phyloP scores from a whole-genome alignment of 352 stramenopile genomes.

The Pseudoperonospora humuli region DNA sequence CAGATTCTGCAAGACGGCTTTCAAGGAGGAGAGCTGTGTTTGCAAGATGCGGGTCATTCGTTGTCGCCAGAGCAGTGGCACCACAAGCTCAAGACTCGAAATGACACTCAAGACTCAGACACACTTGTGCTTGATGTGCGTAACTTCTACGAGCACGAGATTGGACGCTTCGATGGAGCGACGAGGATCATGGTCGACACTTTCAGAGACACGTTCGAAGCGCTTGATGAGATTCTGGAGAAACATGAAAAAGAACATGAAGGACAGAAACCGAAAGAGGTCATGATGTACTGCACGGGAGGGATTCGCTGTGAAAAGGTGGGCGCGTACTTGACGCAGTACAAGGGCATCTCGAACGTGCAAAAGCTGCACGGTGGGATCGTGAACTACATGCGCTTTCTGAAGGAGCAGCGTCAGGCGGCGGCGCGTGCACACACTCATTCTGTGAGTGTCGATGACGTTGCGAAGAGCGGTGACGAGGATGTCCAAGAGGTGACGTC shows the following conservation, averaged over 20 bases:
- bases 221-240: slow-evolving; percentile 38
- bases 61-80: slow-evolving; percentile 30
- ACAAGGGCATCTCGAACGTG: slow-evolving; percentile 45
- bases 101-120: slow-evolving; percentile 15
- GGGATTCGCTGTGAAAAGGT: slow-evolving; percentile 63
- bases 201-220: slow-evolving; percentile 46
- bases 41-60: slow-evolving; percentile 18
- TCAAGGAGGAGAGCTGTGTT: slow-evolving; percentile 19
- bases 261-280: slow-evolving; percentile 28
- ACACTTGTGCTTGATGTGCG: slow-evolving; percentile 38
- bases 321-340: slow-evolving; percentile 51
- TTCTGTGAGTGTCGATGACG: neutral
- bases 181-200: slow-evolving; percentile 58
- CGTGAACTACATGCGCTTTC: slow-evolving; percentile 48
- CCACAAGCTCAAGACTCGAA: slow-evolving; percentile 25
- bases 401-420: slow-evolving; percentile 28
- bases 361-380: slow-evolving; percentile 54
- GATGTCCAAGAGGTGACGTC: slow-evolving; percentile 17
- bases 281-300: slow-evolving; percentile 64
- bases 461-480: slow-evolving; percentile 19
- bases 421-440: slow-evolving; percentile 1
- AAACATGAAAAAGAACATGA: slow-evolving; percentile 22
- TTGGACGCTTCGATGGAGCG: slow-evolving; percentile 42
- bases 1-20: too few species aligned
- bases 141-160: slow-evolving; percentile 55